Evolutionary conservation across 1,139 yeast genomes (phyloP).

Genomic region (Dujonia santamariae): DNA sequence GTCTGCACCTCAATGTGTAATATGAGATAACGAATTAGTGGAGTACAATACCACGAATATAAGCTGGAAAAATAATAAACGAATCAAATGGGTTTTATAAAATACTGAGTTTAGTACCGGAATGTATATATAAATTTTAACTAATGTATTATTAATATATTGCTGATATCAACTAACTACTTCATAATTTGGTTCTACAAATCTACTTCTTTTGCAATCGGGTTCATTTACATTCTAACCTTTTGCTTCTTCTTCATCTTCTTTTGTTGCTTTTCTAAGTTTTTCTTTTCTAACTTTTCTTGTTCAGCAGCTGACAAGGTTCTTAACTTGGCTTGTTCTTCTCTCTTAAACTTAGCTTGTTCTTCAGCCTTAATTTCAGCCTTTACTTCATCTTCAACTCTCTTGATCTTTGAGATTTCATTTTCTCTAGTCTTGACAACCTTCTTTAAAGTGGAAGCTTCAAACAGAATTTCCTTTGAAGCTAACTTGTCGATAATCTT

Average conservation of each 20-base stretch:
- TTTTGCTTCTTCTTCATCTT: conserved; percentile 41
- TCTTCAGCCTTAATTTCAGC: conserved; percentile 68
- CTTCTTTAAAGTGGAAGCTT: conserved; percentile 72
- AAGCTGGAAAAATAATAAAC: too few species aligned
- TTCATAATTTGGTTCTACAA: too few species aligned
- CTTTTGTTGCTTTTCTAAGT: conserved; percentile 40
- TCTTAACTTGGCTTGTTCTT: conserved; percentile 53
- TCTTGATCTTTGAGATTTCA: conserved; percentile 59
- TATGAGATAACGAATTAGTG: too few species aligned
- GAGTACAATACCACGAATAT: too few species aligned
- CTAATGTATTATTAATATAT: too few species aligned
- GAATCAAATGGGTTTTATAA: too few species aligned
- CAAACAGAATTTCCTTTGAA: conserved; percentile 43
- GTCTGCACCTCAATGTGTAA: too few species aligned
- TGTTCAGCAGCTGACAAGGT: conserved; percentile 68
- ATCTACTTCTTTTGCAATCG: too few species aligned
- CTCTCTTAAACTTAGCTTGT: conserved; percentile 67
- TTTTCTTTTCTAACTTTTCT: conserved; percentile 71
- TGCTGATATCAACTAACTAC: too few species aligned
- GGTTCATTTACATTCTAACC: conserved; percentile 34
- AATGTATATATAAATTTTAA: too few species aligned
- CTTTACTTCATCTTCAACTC: conserved; percentile 55
- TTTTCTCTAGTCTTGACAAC: conserved; percentile 71
- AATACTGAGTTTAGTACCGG: too few species aligned
- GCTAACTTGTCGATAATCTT: conserved; percentile 53